These are phyloP conservation scores for Melaleuca quinquenervia DNA, from an alignment of 345 rosid genomes.

Conservation along the genomic window DNA sequence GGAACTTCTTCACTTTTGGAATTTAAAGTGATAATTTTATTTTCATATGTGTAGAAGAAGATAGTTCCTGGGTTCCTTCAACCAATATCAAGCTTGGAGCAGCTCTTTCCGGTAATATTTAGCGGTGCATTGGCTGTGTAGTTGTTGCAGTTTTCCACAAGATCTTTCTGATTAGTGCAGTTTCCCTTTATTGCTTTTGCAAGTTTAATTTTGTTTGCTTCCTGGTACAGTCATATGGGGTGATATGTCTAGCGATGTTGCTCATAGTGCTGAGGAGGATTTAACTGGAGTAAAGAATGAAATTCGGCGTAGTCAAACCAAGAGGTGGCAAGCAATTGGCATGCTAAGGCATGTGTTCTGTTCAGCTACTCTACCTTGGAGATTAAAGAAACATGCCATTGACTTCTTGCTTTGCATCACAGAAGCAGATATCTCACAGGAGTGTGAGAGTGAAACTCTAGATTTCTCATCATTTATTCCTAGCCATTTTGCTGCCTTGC, in stretches of 20 bases:
- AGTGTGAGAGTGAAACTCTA: conserved; percentile 15
- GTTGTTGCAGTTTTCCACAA: background rate
- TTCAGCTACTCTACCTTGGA: conserved; percentile 47
- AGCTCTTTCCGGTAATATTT: conserved; percentile 44
- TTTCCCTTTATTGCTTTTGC: background rate
- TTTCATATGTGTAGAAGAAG: conserved; percentile 35
- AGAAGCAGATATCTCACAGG: conserved; percentile 21
- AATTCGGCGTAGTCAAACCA: conserved; percentile 40
- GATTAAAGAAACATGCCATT: conserved; percentile 51
- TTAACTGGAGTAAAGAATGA: conserved; percentile 29
- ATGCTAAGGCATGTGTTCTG: conserved; percentile 60
- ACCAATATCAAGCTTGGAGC: conserved; percentile 64
- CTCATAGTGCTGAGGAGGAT: conserved; percentile 35
- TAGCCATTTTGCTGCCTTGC: conserved; percentile 49
- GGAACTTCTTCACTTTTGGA: background rate
- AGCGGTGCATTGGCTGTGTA: background rate
- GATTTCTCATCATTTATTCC: conserved; percentile 50
- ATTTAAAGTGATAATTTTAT: background rate
- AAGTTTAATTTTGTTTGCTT: background rate
- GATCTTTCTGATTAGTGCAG: background rate
- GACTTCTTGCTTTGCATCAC: conserved; percentile 56
- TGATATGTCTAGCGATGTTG: conserved; percentile 30
- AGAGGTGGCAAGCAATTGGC: conserved; percentile 76
- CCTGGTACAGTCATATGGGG: conserved; percentile 57
- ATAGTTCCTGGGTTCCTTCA: conserved; percentile 25